Percentiles rank a stretch among this genome's conserved stretches.
phyloP scores from a whole-genome alignment of 176 grass and related monocot species.

The Bromus sterilis region DNA sequence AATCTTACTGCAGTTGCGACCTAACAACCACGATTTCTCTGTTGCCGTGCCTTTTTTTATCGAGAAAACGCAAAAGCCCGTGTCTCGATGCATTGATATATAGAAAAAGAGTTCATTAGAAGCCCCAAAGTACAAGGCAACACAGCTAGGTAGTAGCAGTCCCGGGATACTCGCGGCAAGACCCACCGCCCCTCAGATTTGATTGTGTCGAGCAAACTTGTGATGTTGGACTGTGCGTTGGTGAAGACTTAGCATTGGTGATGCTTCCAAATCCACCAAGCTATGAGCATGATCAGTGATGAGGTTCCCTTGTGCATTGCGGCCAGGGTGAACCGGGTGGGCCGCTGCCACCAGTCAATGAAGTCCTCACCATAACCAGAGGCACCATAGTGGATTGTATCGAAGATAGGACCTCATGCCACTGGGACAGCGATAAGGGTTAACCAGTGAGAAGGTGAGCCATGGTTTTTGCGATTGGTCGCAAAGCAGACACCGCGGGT shows the following conservation, averaged over 20 bases:
- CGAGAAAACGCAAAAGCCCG: neutral
- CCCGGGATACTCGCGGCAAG: neutral
- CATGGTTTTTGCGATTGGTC: neutral
- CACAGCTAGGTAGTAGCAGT: neutral
- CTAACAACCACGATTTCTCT: neutral
- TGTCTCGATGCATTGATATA: neutral
- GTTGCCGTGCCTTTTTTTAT: neutral
- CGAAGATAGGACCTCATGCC: neutral
- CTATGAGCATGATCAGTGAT: neutral
- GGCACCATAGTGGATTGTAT: neutral
- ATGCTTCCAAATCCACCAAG: neutral
- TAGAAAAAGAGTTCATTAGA: neutral
- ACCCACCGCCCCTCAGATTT: neutral
- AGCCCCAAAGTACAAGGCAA: neutral
- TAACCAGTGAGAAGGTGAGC: neutral
- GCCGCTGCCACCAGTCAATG: neutral
- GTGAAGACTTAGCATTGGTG: neutral
- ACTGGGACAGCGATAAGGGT: neutral
- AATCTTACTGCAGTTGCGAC: neutral
- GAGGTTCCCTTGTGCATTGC: neutral
- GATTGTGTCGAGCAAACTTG: neutral
- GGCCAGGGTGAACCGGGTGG: neutral
- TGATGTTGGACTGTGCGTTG: neutral
- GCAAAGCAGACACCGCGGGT: neutral
- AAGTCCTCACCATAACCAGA: neutral